These are phyloP conservation scores for Chalaropsis ovoidea DNA, from an alignment of 2,329 filamentous ascomycete species.

Conservation along the genomic window DNA sequence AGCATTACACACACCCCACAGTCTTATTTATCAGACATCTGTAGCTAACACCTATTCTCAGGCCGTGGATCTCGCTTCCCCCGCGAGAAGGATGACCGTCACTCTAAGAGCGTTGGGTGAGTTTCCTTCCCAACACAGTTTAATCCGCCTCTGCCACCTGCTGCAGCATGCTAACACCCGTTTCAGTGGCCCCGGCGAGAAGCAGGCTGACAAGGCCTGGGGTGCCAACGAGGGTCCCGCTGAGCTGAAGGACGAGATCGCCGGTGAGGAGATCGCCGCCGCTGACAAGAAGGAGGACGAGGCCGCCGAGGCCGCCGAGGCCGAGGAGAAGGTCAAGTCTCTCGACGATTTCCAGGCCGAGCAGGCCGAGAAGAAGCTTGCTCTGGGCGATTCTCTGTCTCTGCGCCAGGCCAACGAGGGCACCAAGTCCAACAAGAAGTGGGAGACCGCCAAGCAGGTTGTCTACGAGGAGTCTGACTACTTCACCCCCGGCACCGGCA, in stretches of 20 bases:
- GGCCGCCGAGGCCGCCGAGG: slow-evolving; percentile 45
- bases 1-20: slow-evolving; percentile 29
- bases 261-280: slow-evolving; percentile 79
- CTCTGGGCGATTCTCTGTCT: slow-evolving; percentile 53
- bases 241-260: slow-evolving; percentile 84
- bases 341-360: slow-evolving; percentile 78
- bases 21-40: neutral
- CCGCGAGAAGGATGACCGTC: slow-evolving; percentile 48
- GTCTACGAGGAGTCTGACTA: slow-evolving; percentile 62
- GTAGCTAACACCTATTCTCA: slow-evolving; percentile 28
- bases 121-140: slow-evolving; percentile 28
- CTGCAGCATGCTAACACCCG: slow-evolving; percentile 27
- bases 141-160: neutral
- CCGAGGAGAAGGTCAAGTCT: slow-evolving; percentile 80
- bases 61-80: slow-evolving; percentile 46
- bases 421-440: slow-evolving; percentile 80
- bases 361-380: slow-evolving; percentile 62
- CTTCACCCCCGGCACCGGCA: slow-evolving; percentile 63
- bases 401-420: slow-evolving; percentile 91
- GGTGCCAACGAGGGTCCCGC: slow-evolving; percentile 70
- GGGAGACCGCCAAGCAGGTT: slow-evolving; percentile 69
- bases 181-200: slow-evolving; percentile 56
- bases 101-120: slow-evolving; percentile 43
- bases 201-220: slow-evolving; percentile 84
- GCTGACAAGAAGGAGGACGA: slow-evolving; percentile 62